Conservation (phyloP, 2,329 filamentous ascomycete genomes). For the Trichophyton simii region DNA sequence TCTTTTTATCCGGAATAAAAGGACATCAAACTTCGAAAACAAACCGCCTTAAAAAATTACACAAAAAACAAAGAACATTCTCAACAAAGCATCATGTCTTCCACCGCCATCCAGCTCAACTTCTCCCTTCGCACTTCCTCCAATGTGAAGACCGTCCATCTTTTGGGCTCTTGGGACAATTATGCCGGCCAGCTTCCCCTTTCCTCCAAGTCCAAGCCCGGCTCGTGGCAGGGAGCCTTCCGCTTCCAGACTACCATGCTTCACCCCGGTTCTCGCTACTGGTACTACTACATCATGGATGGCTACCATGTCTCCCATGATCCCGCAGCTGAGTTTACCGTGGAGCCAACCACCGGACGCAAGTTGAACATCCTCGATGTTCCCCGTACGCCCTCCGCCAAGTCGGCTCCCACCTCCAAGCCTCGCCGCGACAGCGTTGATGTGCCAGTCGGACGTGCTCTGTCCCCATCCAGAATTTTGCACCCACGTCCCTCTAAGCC, state of each 20-base stretch:
- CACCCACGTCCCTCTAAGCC: slow-evolving; percentile 82
- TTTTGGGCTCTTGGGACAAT: slow-evolving; percentile 97
- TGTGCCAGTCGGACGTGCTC: slow-evolving; percentile 75
- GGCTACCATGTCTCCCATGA: slow-evolving; percentile 97
- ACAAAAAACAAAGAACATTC: neutral
- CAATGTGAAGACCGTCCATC: slow-evolving; percentile 92
- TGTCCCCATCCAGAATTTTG: slow-evolving; percentile 80
- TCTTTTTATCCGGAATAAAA: slow-evolving; percentile 1
- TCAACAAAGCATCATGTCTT: slow-evolving; percentile 25
- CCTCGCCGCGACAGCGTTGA: slow-evolving; percentile 39
- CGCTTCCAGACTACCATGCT: slow-evolving; percentile 81
- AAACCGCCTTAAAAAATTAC: neutral
- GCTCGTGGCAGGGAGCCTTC: slow-evolving; percentile 92
- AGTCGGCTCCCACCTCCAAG: slow-evolving; percentile 27
- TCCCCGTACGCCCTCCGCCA: slow-evolving; percentile 46
- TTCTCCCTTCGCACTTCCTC: slow-evolving; percentile 93
- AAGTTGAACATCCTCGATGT: slow-evolving; percentile 97
- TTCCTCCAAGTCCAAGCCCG: slow-evolving; percentile 68
- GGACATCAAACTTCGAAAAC: neutral
- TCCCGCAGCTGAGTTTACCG: slow-evolving; percentile 74
- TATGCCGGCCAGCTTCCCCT: slow-evolving; percentile 91
- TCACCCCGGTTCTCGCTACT: slow-evolving; percentile 84
- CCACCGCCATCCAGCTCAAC: slow-evolving; percentile 86
- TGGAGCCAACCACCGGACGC: slow-evolving; percentile 92
- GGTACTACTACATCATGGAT: slow-evolving; percentile 99